phyloP scores from a whole-genome alignment of 441 rosid species.

The Oxalis stricta region DNA sequence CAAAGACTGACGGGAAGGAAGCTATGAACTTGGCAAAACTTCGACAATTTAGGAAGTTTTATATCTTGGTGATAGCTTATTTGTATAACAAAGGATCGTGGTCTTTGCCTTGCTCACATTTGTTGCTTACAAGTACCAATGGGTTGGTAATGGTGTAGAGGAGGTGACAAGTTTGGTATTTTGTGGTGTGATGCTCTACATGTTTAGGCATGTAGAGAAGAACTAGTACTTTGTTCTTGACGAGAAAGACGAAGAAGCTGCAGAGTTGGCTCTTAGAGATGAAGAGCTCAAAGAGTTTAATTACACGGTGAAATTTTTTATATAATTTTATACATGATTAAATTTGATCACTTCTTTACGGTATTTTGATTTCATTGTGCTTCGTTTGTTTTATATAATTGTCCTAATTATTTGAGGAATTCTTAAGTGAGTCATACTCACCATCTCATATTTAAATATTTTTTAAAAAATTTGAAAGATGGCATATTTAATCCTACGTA shows the following conservation, averaged over 20 bases:
- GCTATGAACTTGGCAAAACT: conserved; percentile 78
- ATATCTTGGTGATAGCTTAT: conserved; percentile 79
- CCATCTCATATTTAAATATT: too few species aligned
- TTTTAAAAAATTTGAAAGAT: too few species aligned
- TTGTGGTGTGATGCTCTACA: conserved; percentile 62
- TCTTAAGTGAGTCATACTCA: too few species aligned
- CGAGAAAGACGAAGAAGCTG: conserved; percentile 91
- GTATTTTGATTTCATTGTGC: too few species aligned
- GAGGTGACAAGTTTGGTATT: conserved; percentile 70
- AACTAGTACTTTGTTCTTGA: conserved; percentile 76
- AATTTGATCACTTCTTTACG: too few species aligned
- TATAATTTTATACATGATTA: too few species aligned
- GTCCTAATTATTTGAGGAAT: too few species aligned
- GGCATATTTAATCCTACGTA: too few species aligned
- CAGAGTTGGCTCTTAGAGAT: conserved; percentile 66
- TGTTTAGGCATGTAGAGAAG: conserved; percentile 91
- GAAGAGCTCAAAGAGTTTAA: conserved; percentile 96
- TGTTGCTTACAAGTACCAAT: conserved; percentile 80
- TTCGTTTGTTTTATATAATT: too few species aligned
- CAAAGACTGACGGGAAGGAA: conserved; percentile 83
- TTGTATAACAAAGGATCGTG: conserved; percentile 73
- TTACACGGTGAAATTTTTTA: too few species aligned
- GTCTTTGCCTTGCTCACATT: conserved; percentile 87
- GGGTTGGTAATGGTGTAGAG: conserved; percentile 86
- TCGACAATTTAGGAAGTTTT: conserved; percentile 79